Base-by-base conservation (phyloP, 768 basidiomycete species). In the Kwoniella sp. region DNA sequence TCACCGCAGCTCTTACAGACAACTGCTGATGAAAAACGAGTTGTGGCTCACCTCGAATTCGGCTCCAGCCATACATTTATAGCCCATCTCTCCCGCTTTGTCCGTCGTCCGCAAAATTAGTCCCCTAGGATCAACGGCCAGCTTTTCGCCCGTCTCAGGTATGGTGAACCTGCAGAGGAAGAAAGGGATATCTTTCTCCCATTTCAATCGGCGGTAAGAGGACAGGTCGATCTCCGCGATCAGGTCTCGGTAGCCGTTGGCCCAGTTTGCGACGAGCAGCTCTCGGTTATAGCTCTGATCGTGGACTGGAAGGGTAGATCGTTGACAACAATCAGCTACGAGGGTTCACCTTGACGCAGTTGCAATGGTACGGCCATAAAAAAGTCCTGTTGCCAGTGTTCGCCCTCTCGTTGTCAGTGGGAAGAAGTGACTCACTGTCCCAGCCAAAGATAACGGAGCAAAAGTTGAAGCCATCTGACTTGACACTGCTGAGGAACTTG, bases 11-110 rank as follows among this genome's bases (percentile, higher is more conserved):
- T n/a, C n/a, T n/a, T n/a, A n/a, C n/a, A n/a, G n/a, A n/a, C n/a
- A 45, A 45, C n/a, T n/a, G n/a, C n/a, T n/a, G n/a, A n/a, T n/a
- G n/a, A n/a, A n/a, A n/a, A n/a, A n/a, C n/a, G n/a, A n/a, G n/a
- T n/a, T n/a, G n/a, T n/a, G n/a, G 79, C 85, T 58, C 74, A 90
- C 93, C 85, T 99, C 96, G 72, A 91, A 98, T 82, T 99, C 95
- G 8, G 90, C 86, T 9, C 93, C 94, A n/a, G 91, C 88, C 72
- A 87, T 85, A 74, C 92, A 90, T 30, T 86, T 82, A 30, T 51
- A 61, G 3, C 60, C 69, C 86, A 85, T 15, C 68, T 75, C 41
- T 0, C 86, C 67, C 0, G 79, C 87, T 41, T 81, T 82, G 1
- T 86, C 85, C 0, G 85, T 83, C 0, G 87, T 85, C 30, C 82